Evolutionary conservation across 225 moss, liverwort and hornwort genomes (phyloP), one percentile per base, ranked within the genome.

Genomic region (Straminergon stramineum): DNA sequence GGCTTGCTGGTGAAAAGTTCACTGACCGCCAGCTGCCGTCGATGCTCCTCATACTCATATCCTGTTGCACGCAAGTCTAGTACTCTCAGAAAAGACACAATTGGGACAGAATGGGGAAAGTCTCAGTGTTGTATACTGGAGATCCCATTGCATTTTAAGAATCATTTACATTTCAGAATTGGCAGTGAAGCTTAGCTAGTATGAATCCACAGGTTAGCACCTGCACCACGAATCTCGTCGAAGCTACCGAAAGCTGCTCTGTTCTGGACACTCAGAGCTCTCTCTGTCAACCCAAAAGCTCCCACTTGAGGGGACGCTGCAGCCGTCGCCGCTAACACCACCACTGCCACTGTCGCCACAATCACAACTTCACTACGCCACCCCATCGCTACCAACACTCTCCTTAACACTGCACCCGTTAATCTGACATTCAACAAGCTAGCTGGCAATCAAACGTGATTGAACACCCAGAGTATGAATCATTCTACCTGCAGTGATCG

Each of bases 1-100:
- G 93, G 93, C 85, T 89, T 93, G 57, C 79, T 88, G 11, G 88
- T 84, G 76, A 92, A 89, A 27, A 83, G 51, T 24, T 62, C 45
- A n/a, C 45, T 62, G 8, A 85, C 86, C 3, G 75, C 89, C 45
- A 92, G 84, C 43, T 73, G 85, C 77, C 93, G 88, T 48, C 94
- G 90, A 31, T 41, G 90, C 64, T 11, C 83, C 11, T 82, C 51
- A 58, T 81, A 81, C 58, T 31, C 82, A 13, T 55, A 45, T 41
- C 89, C 94, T 93, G 82, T 13, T 53, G 24, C 57, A 35, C 24
- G 2, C 51, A 35, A 61, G 24, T 30, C 30, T 27, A 28, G 2
- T 2, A 65, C 19, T 34, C 56, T 66, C 58, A 89, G 28, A 77
- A 57, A 45, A 55, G 8, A 52, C 6, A 51, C 6, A 74, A 48